Conservation (phyloP, 208 protist species). For the Leishmania major region DNA sequence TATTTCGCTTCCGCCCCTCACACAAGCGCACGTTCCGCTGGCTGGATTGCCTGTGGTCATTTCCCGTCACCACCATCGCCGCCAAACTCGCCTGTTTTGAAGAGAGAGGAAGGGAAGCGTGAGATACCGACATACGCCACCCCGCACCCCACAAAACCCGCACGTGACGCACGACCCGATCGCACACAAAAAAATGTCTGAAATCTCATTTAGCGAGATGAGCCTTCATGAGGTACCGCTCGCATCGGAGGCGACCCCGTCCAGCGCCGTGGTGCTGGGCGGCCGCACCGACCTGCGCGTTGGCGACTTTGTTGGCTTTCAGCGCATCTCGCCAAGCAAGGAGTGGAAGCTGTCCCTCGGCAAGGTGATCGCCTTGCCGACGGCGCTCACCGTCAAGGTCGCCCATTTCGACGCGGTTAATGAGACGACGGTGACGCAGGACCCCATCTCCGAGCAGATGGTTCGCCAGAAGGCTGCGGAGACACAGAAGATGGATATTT, state of each 20-base stretch:
- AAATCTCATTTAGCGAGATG: background rate
- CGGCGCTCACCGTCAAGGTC: slow-evolving; percentile 57
- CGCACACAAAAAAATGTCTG: background rate
- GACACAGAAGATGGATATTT: slow-evolving; percentile 42
- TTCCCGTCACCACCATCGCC: too few species aligned
- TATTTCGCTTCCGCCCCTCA: too few species aligned
- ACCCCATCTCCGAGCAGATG: slow-evolving; percentile 48
- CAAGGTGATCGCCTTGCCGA: slow-evolving; percentile 64
- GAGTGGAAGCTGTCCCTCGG: slow-evolving; percentile 68
- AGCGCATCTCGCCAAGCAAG: slow-evolving; percentile 49
- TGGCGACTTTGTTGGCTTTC: slow-evolving; percentile 76
- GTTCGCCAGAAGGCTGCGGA: slow-evolving; percentile 45
- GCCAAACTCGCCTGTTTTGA: too few species aligned
- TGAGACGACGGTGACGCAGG: slow-evolving; percentile 26
- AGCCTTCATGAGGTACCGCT: background rate
- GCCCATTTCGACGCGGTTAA: slow-evolving; percentile 61
- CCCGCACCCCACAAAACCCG: background rate
- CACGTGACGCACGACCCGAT: background rate
- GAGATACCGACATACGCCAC: too few species aligned
- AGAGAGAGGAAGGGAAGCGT: background rate
- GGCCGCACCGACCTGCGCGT: slow-evolving; percentile 49
- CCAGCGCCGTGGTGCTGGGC: slow-evolving; percentile 7
- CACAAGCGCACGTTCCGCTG: too few species aligned
- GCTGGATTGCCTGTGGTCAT: too few species aligned
- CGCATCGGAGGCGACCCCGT: background rate